Evolutionary conservation across 352 stramenopile species (phyloP), one percentile per base, ranked within the genome.

Genomic region (Globisporangium echinulatum): DNA sequence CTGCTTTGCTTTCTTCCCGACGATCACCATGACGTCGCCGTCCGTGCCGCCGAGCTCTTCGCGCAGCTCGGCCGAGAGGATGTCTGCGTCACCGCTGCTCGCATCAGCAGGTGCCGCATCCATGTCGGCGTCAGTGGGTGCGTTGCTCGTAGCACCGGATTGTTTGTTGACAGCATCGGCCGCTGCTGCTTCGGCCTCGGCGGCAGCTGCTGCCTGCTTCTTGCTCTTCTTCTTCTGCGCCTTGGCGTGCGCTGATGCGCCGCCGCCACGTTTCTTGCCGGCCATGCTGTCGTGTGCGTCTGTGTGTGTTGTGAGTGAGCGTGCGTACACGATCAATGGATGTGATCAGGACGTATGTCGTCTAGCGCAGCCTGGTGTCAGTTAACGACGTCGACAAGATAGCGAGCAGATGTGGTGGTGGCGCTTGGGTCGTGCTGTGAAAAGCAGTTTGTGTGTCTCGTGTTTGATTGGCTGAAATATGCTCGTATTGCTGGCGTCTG

Each of bases 11-110:
- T 85, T 83, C 49, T 61, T 64, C 0, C 79, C 72, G 15, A 73
- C 65, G 15, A 92, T 71, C 51, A 89, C 79, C 58, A 94, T 54
- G 33, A 85, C 62, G 36, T 89, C 85, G 39, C 71, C 72, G 8
- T 89, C 81, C 13, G 69, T 58, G 25, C 67, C 70, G 25, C 82
- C 82, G 51, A 94, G 71, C 66, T 92, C 81, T 37, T 67, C 76
- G 37, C 76, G 53, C 52, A 94, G 54, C 56, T 92, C 85, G 11
- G 72, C 72, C 37, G 82, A 91, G 46, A 94, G 61, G 15, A 94
- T 70, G 38, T 63, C 63, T 0, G 54, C 62, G 5, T 68, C 15
- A 44, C 36, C 15, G 19, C 49, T 13, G 37, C n/a, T 14, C 11
- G 42, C 52, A 33, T 48, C 62, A 13, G 62, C 56, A 7, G 19